Base-by-base conservation (phyloP, 1,139 yeast genomes). In the Candida frijolesensis region DNA sequence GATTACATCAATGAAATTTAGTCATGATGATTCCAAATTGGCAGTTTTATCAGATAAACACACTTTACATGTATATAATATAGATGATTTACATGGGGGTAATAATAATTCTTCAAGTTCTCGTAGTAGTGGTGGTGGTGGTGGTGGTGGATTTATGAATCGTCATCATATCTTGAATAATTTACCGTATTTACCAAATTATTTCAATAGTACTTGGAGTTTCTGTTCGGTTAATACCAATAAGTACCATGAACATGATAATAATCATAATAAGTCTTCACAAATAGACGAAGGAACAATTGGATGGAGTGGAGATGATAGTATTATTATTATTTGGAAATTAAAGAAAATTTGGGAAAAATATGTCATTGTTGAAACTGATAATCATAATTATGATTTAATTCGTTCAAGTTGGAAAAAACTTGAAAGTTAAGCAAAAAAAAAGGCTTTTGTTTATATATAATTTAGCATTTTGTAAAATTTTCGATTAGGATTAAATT, bases 31-130 rank as follows among this genome's bases (percentile, higher is more conserved):
- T 47, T 68, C 84, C 7, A 82, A 84, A 58, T 71, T 94, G 48
- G 97, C 97, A 0, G 92, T 90, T 2, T 73, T 94, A 34, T 87
- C 96, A 12, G 97, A 90, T 67, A 94, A 94, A 64, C 86, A 83
- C 58, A 94, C 98, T 0, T 70, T 94, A 50, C 99, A 94, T 68
- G 81, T 94, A 5, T 94, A 84, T 68, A 87, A 85, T 60, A 70
- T 85, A 19, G 45, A 46, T 9, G 51, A 51, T 25, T 38, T 22
- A 18, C 45, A 43, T 12, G 44, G 48, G 27, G 22, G 22, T 19
- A 19, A 19, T 19, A 19, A 19, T 19, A 19, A 4, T 25, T 4
- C 4, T 25, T 22, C 25, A 22, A 25, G 10, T 25, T 15, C 37
- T 8, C n/a, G 22, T 25, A 7, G 15, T 37, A 18, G 35, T 45